phyloP scores from a whole-genome alignment of 495 filamentous ascomycete species.

The Jackrogersella minutella region DNA sequence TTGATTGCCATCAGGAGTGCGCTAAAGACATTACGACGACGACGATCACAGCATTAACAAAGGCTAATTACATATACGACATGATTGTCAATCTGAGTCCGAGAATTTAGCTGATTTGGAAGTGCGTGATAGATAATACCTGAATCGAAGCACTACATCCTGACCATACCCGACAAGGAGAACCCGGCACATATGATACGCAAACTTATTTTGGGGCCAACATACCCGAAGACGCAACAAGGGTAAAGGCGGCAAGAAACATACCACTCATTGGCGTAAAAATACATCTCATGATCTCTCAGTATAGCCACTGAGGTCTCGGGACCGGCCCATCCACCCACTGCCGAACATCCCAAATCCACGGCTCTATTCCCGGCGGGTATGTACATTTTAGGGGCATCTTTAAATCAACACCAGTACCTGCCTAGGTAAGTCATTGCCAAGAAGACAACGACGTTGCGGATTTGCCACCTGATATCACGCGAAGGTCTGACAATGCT shows the following conservation, averaged over 20 bases:
- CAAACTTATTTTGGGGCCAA: background rate
- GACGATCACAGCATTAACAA: background rate
- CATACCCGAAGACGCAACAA: background rate
- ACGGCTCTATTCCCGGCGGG: slow-evolving; percentile 4
- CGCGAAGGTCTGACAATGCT: background rate
- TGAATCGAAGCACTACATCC: background rate
- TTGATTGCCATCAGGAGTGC: background rate
- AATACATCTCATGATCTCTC: slow-evolving; percentile 11
- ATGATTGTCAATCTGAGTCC: slow-evolving; percentile 2
- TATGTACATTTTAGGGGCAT: background rate
- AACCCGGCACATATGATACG: slow-evolving; percentile 9
- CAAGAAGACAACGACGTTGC: background rate
- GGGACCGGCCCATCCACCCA: slow-evolving; percentile 1
- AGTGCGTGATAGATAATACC: background rate
- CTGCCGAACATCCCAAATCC: slow-evolving; percentile 16
- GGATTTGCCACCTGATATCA: background rate
- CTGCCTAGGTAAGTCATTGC: background rate
- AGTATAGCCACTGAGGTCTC: slow-evolving; percentile 1
- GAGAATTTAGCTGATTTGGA: background rate
- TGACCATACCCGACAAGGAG: slow-evolving; percentile 4
- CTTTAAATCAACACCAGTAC: background rate
- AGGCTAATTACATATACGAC: background rate
- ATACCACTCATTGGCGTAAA: background rate
- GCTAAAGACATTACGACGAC: slow-evolving; percentile 14
- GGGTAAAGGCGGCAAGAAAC: slow-evolving; percentile 4